phyloP scores from a whole-genome alignment of 75 land plant genomes.

The Pinus albicaulis region DNA sequence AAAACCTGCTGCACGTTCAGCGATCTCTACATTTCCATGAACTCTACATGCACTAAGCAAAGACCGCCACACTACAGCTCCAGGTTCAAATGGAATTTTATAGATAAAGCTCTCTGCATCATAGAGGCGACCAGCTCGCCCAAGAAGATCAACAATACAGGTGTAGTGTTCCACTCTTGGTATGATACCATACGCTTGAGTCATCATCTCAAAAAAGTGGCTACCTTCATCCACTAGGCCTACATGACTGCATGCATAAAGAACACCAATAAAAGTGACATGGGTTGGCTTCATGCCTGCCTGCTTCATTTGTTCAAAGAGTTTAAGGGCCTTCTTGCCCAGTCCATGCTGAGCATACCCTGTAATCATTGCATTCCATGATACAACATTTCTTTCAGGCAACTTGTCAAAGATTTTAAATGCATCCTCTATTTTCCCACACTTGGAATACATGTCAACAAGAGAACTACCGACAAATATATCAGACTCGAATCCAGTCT shows the following conservation, averaged over 20 bases:
- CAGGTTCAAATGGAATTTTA: constrained; percentile 11
- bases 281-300: constrained; percentile 19
- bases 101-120: constrained; percentile 2
- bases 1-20: constrained; percentile 10
- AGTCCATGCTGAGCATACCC: constrained; percentile 24
- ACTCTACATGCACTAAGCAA: constrained; percentile 14
- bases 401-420: constrained; percentile 13
- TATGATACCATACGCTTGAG: background rate
- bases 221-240: constrained; percentile 11
- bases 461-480: constrained; percentile 20
- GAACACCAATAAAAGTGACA: constrained; percentile 25
- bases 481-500: constrained; percentile 7
- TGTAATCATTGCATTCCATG: constrained; percentile 26
- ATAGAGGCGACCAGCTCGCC: constrained; percentile 10
- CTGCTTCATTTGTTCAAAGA: constrained; percentile 14
- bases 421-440: constrained; percentile 18
- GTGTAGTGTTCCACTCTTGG: constrained; percentile 10
- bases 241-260: constrained; percentile 22
- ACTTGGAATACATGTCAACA: constrained; percentile 32
- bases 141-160: constrained; percentile 12
- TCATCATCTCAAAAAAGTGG: background rate
- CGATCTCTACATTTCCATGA: constrained; percentile 10
- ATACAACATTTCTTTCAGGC: constrained; percentile 22
- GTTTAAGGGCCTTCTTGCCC: constrained; percentile 9
- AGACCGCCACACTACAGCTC: constrained; percentile 2